A percentile compares a stretch with the other conserved stretches of the same genome.
Conservation (phyloP, 805 yeast genomes). For the Yarrowia sp. region DNA sequence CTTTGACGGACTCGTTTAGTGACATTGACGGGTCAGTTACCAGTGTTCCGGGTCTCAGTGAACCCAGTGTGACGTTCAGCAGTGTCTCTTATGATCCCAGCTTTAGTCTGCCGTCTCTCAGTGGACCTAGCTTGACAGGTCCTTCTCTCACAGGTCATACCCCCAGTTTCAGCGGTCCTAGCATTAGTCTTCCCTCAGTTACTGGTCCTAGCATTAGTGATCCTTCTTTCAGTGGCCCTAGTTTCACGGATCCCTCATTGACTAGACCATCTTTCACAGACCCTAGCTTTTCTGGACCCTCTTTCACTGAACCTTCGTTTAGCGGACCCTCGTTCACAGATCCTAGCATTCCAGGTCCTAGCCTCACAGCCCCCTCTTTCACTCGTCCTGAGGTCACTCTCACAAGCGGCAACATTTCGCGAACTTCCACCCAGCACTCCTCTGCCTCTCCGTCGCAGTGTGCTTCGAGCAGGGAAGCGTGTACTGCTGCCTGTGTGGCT, state of each 20-base stretch:
- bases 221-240: too few relatives aligned
- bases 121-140: not conserved
- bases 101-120: not conserved
- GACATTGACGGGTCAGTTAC: not conserved
- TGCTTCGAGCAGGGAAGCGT: not conserved
- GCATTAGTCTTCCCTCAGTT: not conserved
- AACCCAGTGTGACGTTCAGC: not conserved
- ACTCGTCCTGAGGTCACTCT: not conserved
- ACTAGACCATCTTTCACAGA: not conserved
- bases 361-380: not conserved
- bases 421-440: not conserved
- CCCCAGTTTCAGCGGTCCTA: too few relatives aligned
- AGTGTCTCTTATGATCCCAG: not conserved
- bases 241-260: not conserved
- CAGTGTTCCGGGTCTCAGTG: not conserved
- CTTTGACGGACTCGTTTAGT: not conserved
- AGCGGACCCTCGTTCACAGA: not conserved
- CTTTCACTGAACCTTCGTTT: not conserved
- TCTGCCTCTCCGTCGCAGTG: constrained; percentile 3
- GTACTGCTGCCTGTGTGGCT: not conserved
- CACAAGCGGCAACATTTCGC: constrained; percentile 5
- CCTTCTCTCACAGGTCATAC: not conserved
- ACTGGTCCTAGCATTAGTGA: not conserved
- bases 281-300: not conserved
- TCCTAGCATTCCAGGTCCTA: not conserved